A percentile compares a stretch with the other conserved stretches of the same genome.
Evolutionary conservation across 352 stramenopile species (phyloP).

Genomic region (Phytophthora melonis): DNA sequence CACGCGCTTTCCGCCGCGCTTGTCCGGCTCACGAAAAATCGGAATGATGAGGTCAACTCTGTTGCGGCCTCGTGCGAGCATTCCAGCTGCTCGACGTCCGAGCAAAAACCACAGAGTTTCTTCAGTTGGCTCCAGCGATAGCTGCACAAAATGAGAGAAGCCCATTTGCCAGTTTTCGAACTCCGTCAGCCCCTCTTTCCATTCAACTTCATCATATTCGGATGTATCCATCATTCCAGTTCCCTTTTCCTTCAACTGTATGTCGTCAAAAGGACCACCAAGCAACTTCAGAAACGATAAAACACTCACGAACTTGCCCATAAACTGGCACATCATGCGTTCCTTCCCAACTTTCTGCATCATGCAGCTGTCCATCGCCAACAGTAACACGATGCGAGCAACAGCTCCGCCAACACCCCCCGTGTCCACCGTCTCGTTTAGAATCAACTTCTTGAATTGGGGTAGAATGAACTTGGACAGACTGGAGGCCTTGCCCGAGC

Average conservation of each 20-base stretch:
- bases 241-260: too few species aligned
- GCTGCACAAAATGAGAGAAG: neutral
- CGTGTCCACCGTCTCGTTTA: neutral
- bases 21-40: neutral
- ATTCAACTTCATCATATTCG: neutral
- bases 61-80: neutral
- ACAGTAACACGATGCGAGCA: conserved; percentile 6
- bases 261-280: neutral
- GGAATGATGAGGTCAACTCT: neutral
- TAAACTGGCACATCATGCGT: neutral
- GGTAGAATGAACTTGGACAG: neutral
- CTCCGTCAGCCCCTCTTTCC: neutral
- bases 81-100: neutral
- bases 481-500: neutral
- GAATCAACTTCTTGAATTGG: conserved; percentile 3
- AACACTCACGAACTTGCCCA: neutral
- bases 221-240: too few species aligned
- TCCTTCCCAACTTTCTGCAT: neutral
- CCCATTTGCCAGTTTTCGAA: conserved; percentile 1
- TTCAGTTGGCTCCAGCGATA: neutral
- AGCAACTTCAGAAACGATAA: neutral
- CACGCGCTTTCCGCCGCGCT: too few species aligned
- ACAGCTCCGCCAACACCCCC: neutral
- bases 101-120: conserved; percentile 7
- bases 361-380: conserved; percentile 9